These are phyloP conservation scores for Cenchrus americanus DNA, from an alignment of 176 grass and related monocot genomes.

Conservation along the genomic window DNA sequence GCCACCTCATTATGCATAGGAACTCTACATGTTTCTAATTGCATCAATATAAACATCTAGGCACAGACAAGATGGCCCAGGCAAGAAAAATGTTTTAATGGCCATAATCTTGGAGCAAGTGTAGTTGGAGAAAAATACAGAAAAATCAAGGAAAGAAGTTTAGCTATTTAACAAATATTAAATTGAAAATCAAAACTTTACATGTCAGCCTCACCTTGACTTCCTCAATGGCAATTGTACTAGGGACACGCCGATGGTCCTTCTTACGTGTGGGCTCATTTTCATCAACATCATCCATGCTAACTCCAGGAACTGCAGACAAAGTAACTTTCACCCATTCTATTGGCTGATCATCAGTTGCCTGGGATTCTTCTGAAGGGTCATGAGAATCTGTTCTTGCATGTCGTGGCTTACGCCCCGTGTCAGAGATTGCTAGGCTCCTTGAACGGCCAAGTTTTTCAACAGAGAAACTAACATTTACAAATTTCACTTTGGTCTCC, in stretches of 20 bases:
- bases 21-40: conserved; percentile 4
- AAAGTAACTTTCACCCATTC: conserved; percentile 91
- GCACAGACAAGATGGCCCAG: conserved; percentile 4
- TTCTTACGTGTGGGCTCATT: conserved; percentile 73
- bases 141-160: neutral
- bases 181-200: conserved; percentile 15
- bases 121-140: neutral
- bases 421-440: conserved; percentile 57
- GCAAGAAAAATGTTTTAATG: conserved; percentile 3
- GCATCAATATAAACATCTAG: neutral
- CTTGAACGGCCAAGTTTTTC: conserved; percentile 81
- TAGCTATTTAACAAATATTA: neutral
- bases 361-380: conserved; percentile 33
- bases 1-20: conserved; percentile 15
- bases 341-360: conserved; percentile 51
- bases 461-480: conserved; percentile 86
- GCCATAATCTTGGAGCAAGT: neutral
- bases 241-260: conserved; percentile 93
- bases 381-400: conserved; percentile 38
- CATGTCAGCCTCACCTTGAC: conserved; percentile 71
- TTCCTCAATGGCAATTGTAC: conserved; percentile 99
- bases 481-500: conserved; percentile 98
- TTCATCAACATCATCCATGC: conserved; percentile 91
- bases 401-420: conserved; percentile 32
- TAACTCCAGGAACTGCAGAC: conserved; percentile 85